A percentile compares a stretch with the other conserved stretches of the same genome.
Conservation (phyloP, 2,329 filamentous ascomycete species). For the Hypomyces perniciosus region DNA sequence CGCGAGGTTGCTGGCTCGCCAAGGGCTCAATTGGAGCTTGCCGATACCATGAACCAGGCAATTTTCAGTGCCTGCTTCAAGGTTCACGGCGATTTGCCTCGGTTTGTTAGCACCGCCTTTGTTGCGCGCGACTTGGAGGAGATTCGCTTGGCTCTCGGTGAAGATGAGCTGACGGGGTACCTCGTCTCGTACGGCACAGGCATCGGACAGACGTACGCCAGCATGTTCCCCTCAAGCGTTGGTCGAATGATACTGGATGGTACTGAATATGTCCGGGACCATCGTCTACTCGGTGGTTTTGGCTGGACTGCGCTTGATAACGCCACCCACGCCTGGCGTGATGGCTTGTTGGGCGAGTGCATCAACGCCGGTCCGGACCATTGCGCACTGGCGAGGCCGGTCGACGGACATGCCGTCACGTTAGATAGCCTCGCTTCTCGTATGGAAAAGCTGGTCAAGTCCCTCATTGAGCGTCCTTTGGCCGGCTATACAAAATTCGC, state of each 20-base stretch:
- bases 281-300: slow-evolving; percentile 40
- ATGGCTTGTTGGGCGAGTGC: slow-evolving; percentile 47
- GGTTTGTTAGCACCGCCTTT: slow-evolving; percentile 41
- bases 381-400: slow-evolving; percentile 37
- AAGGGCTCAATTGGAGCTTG: slow-evolving; percentile 34
- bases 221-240: slow-evolving; percentile 43
- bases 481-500: slow-evolving; percentile 31
- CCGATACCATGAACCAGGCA: slow-evolving; percentile 42
- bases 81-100: slow-evolving; percentile 37
- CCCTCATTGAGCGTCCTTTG: slow-evolving; percentile 33
- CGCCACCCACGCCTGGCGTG: slow-evolving; percentile 41
- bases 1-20: slow-evolving; percentile 31
- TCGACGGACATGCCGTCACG: slow-evolving; percentile 23
- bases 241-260: slow-evolving; percentile 45
- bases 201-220: slow-evolving; percentile 46
- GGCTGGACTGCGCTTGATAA: slow-evolving; percentile 44
- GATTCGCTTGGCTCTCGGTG: slow-evolving; percentile 39
- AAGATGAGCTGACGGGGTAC: slow-evolving; percentile 43
- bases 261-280: slow-evolving; percentile 41
- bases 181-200: slow-evolving; percentile 47
- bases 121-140: slow-evolving; percentile 45
- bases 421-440: slow-evolving; percentile 32
- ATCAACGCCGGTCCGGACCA: slow-evolving; percentile 40
- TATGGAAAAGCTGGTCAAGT: slow-evolving; percentile 33
- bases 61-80: slow-evolving; percentile 38